Evolutionary conservation across 192 early-diverging fungal genomes (phyloP), one percentile per base, ranked within the genome.

Genomic region (Gryganskiella cystojenkinii): DNA sequence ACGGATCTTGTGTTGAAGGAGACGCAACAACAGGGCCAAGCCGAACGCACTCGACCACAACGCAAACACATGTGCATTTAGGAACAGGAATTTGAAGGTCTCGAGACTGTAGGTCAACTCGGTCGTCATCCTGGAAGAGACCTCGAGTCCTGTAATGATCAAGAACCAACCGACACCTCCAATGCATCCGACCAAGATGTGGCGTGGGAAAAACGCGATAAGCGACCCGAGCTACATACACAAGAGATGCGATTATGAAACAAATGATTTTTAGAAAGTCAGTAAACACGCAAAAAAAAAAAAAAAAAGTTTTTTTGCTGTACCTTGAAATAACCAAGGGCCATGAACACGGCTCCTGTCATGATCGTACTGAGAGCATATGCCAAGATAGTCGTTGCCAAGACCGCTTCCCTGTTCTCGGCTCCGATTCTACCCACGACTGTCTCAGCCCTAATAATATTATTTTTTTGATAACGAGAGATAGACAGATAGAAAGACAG

Each of bases 111-210:
- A 89, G 4, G 76, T 84, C 46, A 78, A 54, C 54, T 67, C 66
- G 1, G 34, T 58, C 17, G 74, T 69, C 74, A 78, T 78, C 40
- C 74, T 63, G n/a, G 74, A 68, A 5, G 74, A 69, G 85, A 98
- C 92, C 80, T 99, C 98, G 24, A 99, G 81, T 20, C 90, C 98
- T 0, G 98, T 99, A 45, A 92, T 85, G 9, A 99, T 59, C 64
- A 99, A 71, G 76, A 99, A 99, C 88, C 94, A 95, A 30, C 96
- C 95, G 20, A 98, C 95, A 42, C 96, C 96, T 57, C 91, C 96
- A 69, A 98, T 98, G 78, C 95, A 98, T 24, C 95, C 96, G 22
- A 98, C 95, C 5, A 98, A 85, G 66, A 98, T 96, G 65, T 98
- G 98, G 13, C 96, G 81, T 24, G 94, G 94, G 56, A 95, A 95